Percentiles rank a stretch among this genome's conserved stretches.
phyloP scores from a whole-genome alignment of 1,284 basidiomycete species.

The Amylostereum chailletii region DNA sequence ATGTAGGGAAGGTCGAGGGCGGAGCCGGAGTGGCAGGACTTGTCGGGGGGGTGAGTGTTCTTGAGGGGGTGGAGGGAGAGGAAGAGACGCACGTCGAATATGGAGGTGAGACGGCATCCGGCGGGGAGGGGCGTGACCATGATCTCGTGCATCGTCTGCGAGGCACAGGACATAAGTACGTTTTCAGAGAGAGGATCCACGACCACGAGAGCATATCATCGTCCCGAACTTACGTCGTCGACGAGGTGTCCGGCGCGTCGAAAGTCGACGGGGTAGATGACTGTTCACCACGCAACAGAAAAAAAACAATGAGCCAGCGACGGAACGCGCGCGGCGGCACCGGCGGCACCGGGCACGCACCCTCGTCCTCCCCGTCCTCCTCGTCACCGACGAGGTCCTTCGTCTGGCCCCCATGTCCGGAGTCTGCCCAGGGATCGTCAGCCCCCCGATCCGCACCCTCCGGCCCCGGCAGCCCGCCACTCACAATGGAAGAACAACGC shows the following conservation, averaged over 20 bases:
- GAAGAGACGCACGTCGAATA: slow-evolving; percentile 53
- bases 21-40: slow-evolving; percentile 61
- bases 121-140: slow-evolving; percentile 54
- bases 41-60: slow-evolving; percentile 2
- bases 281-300: slow-evolving; percentile 10
- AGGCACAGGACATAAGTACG: background rate
- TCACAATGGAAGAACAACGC: slow-evolving; percentile 83
- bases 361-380: slow-evolving; percentile 59
- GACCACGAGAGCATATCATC: too few species aligned
- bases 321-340: background rate
- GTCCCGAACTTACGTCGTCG: slow-evolving; percentile 56
- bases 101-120: slow-evolving; percentile 59
- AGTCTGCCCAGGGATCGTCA: slow-evolving; percentile 32
- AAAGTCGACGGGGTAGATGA: slow-evolving; percentile 69
- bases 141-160: slow-evolving; percentile 50
- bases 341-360: slow-evolving; percentile 21
- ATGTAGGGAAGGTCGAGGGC: slow-evolving; percentile 54
- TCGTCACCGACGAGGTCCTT: slow-evolving; percentile 64
- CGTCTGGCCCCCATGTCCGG: slow-evolving; percentile 80
- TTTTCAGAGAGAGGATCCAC: too few species aligned
- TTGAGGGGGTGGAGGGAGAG: background rate
- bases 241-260: slow-evolving; percentile 58
- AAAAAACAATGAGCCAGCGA: background rate
- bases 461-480: slow-evolving; percentile 14
- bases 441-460: slow-evolving; percentile 43